Base-by-base conservation (phyloP, 495 filamentous ascomycete species). In the Recurvomyces mirabilis region DNA sequence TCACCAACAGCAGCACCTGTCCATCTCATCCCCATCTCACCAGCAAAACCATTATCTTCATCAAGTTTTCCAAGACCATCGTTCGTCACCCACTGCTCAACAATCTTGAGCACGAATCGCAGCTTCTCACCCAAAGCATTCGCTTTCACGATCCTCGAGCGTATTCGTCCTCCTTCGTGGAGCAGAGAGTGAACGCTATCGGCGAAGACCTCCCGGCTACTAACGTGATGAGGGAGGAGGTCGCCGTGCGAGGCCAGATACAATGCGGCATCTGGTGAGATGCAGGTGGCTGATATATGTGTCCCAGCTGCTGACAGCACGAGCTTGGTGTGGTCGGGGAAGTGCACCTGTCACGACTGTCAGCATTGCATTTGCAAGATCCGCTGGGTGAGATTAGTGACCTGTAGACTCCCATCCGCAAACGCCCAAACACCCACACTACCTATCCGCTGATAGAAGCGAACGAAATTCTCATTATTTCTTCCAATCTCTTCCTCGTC, bases 251-350 rank as follows among this genome's bases (percentile, higher is more conserved):
- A 57, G 6, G 70, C 62, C 22, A 91, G 71, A 26, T 73, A 70
- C 18, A 72, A 66, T 4, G 81, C 78, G 0, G 82, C 82, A 14
- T 77, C 73, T 4, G 77, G 62, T 0, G 84, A 81, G 5, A 93
- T 75, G 56, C 86, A 82, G 65, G 84, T 87, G 59, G 91, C 91
- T 61, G 88, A 81, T 51, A 85, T 76, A 73, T 80, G 84, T 1
- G 71, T 80, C 20, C 78, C 84, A 28, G 79, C 76, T 6, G 75
- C 69, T 25, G 84, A 82, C 36, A 94, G 67, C 3, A 93, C 75
- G 20, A 94, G 71, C 60, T 98, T 98, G 22, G 91, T 95, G 59
- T 98, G 91, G 52, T 98, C 91, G 5, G 89, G 87, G 65, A 95
- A 98, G 62, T 98, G 95, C 65, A 94, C 84, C 74, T 91, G 57